These are phyloP conservation scores for Peniophora sp. DNA, from an alignment of 1,284 basidiomycete species.

Conservation along the genomic window DNA sequence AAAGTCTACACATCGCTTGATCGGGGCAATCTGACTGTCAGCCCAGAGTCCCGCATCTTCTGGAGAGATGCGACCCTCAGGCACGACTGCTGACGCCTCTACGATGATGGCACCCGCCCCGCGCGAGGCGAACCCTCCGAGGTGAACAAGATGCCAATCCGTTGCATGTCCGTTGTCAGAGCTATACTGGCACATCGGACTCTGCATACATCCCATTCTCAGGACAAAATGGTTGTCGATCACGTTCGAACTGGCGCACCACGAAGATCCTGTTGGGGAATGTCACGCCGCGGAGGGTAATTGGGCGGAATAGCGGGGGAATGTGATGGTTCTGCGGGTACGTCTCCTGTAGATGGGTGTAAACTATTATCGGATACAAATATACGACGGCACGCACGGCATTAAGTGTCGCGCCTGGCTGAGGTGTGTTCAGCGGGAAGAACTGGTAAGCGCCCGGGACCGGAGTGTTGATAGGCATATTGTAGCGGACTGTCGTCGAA, in stretches of 20 bases:
- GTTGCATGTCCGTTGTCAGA: slow-evolving; percentile 64
- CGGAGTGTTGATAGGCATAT: slow-evolving; percentile 29
- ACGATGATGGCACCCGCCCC: slow-evolving; percentile 59
- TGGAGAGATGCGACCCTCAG: slow-evolving; percentile 56
- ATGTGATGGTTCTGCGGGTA: slow-evolving; percentile 35
- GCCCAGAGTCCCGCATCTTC: slow-evolving; percentile 64
- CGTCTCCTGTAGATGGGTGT: slow-evolving; percentile 22
- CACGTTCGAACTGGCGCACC: too few relatives aligned
- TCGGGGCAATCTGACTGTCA: slow-evolving; percentile 62
- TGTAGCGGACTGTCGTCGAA: too few relatives aligned
- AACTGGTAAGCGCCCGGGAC: slow-evolving; percentile 43
- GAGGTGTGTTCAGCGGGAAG: slow-evolving; percentile 56
- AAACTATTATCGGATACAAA: neutral
- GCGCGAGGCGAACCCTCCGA: slow-evolving; percentile 44
- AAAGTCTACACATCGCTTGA: slow-evolving; percentile 68
- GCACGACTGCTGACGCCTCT: slow-evolving; percentile 49
- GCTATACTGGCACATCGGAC: slow-evolving; percentile 80
- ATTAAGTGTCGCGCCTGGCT: slow-evolving; percentile 43
- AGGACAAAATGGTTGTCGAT: too few relatives aligned
- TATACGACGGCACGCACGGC: slow-evolving; percentile 18
- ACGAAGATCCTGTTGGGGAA: slow-evolving; percentile 74
- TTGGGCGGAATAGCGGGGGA: slow-evolving; percentile 60
- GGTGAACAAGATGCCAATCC: slow-evolving; percentile 76
- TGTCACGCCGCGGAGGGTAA: slow-evolving; percentile 52
- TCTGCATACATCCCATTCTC: too few relatives aligned